A percentile compares a stretch with the other conserved stretches of the same genome.
phyloP scores from a whole-genome alignment of 73 alveolate species.

The Symbiodinium pilosum region DNA sequence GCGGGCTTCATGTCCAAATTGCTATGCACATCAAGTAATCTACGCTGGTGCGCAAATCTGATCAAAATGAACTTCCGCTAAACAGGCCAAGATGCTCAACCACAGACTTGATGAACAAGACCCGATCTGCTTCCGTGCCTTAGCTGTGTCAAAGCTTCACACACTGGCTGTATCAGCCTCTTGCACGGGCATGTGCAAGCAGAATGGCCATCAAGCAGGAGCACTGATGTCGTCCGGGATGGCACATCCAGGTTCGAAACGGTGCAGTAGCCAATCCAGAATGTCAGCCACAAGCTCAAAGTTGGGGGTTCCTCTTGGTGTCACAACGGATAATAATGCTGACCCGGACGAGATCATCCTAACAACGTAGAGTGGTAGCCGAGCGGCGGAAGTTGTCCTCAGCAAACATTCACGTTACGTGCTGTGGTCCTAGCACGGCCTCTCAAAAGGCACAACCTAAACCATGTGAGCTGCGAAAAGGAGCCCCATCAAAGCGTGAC shows the following conservation, averaged over 20 bases:
- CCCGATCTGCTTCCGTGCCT: slow-evolving; percentile 98
- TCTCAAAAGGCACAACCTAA: not conserved
- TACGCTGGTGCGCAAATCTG: too few relatives aligned
- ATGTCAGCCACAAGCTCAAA: slow-evolving; percentile 99
- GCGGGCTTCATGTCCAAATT: too few relatives aligned
- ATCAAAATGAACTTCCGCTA: too few relatives aligned
- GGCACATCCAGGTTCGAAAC: slow-evolving; percentile 98
- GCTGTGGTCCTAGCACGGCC: too few relatives aligned
- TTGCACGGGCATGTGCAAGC: not conserved
- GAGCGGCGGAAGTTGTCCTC: slow-evolving; percentile 15
- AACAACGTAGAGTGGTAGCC: too few relatives aligned
- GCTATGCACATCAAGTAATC: too few relatives aligned
- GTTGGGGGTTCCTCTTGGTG: slow-evolving; percentile 97
- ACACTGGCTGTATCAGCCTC: too few relatives aligned
- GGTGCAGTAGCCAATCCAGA: slow-evolving; percentile 98
- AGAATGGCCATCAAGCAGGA: not conserved
- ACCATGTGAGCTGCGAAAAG: not conserved
- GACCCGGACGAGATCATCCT: too few relatives aligned
- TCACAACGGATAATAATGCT: not conserved
- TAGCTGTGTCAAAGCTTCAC: not conserved
- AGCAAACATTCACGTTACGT: not conserved
- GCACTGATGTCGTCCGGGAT: slow-evolving; percentile 99
- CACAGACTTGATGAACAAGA: slow-evolving; percentile 98
- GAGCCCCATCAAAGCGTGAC: not conserved
- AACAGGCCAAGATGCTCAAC: slow-evolving; percentile 97